phyloP scores from a whole-genome alignment of 2,329 filamentous ascomycete species.

The Alternaria sp. region DNA sequence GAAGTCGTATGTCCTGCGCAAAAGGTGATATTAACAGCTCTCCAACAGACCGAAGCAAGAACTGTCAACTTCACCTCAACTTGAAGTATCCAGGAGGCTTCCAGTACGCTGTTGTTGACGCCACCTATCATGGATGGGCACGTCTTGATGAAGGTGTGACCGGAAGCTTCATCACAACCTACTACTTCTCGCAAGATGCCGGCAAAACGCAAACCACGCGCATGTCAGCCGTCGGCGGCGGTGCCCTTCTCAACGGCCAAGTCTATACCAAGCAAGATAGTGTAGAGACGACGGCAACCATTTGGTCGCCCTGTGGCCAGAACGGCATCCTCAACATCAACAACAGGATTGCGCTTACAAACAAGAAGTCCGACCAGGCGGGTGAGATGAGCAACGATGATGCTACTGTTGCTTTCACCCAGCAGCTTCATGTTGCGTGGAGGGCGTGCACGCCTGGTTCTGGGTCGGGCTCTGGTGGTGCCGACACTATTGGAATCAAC shows the following conservation, averaged over 20 bases:
- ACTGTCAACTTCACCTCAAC: slow-evolving; percentile 49
- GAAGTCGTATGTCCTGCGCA: rapidly evolving
- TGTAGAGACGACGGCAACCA: slow-evolving; percentile 44
- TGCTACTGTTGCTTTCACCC: slow-evolving; percentile 47
- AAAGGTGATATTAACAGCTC: not conserved
- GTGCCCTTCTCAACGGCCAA: slow-evolving; percentile 49
- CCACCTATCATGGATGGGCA: slow-evolving; percentile 50
- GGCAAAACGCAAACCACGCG: slow-evolving; percentile 39
- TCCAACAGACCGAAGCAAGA: slow-evolving; percentile 44
- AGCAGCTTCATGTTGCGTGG: slow-evolving; percentile 47
- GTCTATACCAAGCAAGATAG: slow-evolving; percentile 59
- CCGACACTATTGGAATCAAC: slow-evolving; percentile 37
- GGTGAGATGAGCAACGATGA: slow-evolving; percentile 47
- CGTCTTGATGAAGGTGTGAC: slow-evolving; percentile 45
- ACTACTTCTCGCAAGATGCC: slow-evolving; percentile 50
- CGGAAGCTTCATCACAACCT: slow-evolving; percentile 46
- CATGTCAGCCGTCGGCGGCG: slow-evolving; percentile 42
- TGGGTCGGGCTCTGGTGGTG: slow-evolving; percentile 12
- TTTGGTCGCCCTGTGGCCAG: slow-evolving; percentile 47
- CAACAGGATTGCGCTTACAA: slow-evolving; percentile 41
- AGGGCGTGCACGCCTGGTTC: slow-evolving; percentile 29
- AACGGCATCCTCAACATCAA: slow-evolving; percentile 47
- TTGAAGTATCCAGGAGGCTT: slow-evolving; percentile 50
- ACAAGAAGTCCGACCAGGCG: slow-evolving; percentile 26
- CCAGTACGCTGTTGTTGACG: slow-evolving; percentile 48